Evolutionary conservation across 1,139 yeast genomes (phyloP), one percentile per base, ranked within the genome.

Genomic region (Candida anutae): DNA sequence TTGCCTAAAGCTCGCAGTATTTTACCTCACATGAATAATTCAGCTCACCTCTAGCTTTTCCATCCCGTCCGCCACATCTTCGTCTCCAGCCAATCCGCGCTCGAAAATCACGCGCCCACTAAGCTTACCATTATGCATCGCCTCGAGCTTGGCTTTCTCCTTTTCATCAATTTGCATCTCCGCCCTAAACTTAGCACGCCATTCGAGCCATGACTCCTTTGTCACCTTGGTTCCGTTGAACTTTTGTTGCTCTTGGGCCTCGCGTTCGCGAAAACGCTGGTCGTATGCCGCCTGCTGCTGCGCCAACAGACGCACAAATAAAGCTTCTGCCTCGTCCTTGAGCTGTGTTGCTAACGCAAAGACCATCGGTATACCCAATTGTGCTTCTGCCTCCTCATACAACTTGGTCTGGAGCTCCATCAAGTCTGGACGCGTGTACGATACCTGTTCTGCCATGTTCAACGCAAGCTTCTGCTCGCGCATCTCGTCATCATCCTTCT

Each of bases 101-200:
- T 87, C 97, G 48, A 88, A 90, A 35, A 90, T 81, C 53, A 87
- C 90, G 42, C 74, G 69, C 13, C 98, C 98, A 0, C 94, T 78
- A 45, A 85, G 57, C 51, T 79, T 81, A 9, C 90, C 93, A 29
- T 64, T 67, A 46, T 81, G 90, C 48, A 78, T 74, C n/a, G 50
- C 52, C 20, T 58, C 53, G 37, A 69, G 70, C 43, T 83, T 62
- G 34, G 60, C 55, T 22, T 57, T 55, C 39, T 76, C 69, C 36
- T 73, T 62, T 28, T 59, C 60, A 30, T 70, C 76, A 28, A 65
- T 53, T 19, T 66, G 75, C 69, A 68, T 65, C 62, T 62, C 84
- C 44, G 33, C 66, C 33, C 87, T 62, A 50, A 84, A 83, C 29
- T 57, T 57, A 2, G 36, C 33, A 43, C 95, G 66, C 98, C 98